Conservation (phyloP, 768 basidiomycete species). For the Agrocybe pediades region DNA sequence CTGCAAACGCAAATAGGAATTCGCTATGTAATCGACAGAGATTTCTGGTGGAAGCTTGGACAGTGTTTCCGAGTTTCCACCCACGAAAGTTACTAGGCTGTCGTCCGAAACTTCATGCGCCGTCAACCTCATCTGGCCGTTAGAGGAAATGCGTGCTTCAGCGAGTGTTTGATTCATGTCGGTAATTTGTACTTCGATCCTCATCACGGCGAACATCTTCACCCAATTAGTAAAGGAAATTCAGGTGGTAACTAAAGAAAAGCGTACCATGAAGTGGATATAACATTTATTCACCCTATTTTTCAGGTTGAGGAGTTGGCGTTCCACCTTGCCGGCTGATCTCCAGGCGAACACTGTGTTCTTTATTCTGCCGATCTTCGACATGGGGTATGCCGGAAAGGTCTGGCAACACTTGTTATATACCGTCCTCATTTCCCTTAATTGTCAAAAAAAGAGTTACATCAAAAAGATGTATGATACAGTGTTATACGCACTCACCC, state of each 20-base stretch:
- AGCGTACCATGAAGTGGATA: slow-evolving; percentile 9
- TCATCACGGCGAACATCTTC: slow-evolving; percentile 12
- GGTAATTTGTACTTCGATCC: slow-evolving; percentile 4
- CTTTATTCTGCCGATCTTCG: slow-evolving; percentile 2
- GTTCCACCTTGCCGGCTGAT: slow-evolving; percentile 8
- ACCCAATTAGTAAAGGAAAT: neutral
- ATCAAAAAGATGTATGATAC: neutral
- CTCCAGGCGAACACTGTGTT: slow-evolving; percentile 2
- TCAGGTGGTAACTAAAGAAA: neutral
- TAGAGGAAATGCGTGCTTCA: neutral
- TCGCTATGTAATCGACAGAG: slow-evolving; percentile 9
- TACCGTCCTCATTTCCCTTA: slow-evolving; percentile 8
- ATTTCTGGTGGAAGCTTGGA: slow-evolving; percentile 6
- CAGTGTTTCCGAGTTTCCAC: neutral
- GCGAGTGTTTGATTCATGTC: neutral
- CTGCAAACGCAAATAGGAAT: slow-evolving; percentile 11
- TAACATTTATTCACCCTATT: slow-evolving; percentile 13
- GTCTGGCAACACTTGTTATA: slow-evolving; percentile 3
- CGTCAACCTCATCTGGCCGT: neutral
- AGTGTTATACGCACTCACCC: slow-evolving; percentile 5
- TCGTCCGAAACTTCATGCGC: slow-evolving; percentile 1
- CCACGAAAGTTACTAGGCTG: slow-evolving; percentile 8
- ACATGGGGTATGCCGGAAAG: neutral
- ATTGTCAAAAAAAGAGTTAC: neutral
- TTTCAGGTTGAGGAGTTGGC: slow-evolving; percentile 4